Base-by-base conservation (phyloP, 371 early-diverging fungal genomes). In the Lichtheimia hyalospora region DNA sequence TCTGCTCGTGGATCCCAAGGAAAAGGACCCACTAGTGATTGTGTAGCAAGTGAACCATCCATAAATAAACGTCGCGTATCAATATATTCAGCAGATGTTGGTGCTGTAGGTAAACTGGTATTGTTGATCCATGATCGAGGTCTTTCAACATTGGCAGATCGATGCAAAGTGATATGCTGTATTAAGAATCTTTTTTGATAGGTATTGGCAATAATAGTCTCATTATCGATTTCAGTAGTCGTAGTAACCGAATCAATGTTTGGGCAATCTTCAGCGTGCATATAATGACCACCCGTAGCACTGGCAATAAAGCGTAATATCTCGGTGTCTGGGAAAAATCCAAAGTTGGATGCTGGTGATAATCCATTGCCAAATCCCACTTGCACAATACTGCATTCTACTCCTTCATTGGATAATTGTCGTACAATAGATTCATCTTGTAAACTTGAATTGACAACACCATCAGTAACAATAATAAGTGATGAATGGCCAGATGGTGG, bases 271-370 rank as follows among this genome's bases (percentile, higher is more conserved):
- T 84, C 81, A 12, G 89, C 85, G 69, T 90, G 96, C 54, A 93
- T 68, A 66, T 95, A 92, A 24, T 75, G 81, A 3, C 97, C 97
- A 43, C 79, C 77, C 0, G 94, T 85, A 8, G 93, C 85, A 8
- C 82, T 82, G 0, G 96, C 87, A 18, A 95, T 70, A 66, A 91
- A 95, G 15, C 90, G 73, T 5, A 96, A 74, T 18, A 89, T 83
- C 64, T 96, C 96, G 57, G 86, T 93, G 66, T 97, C 94, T 41
- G 90, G 88, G 5, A 96, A 88, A 64, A 90, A 89, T 0, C 97
- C 97, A 73, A 93, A 91, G 57, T 90, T 91, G 46, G 86, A 84
- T 1, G 65, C 61, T 15, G 51, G 42, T 14, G 41, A 53, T 2
- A 44, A 41, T 20, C 57, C 57, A 12, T 27, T 71, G 48, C 73